phyloP scores from a whole-genome alignment of 192 early-diverging fungal species.

The Physocladia obscura region DNA sequence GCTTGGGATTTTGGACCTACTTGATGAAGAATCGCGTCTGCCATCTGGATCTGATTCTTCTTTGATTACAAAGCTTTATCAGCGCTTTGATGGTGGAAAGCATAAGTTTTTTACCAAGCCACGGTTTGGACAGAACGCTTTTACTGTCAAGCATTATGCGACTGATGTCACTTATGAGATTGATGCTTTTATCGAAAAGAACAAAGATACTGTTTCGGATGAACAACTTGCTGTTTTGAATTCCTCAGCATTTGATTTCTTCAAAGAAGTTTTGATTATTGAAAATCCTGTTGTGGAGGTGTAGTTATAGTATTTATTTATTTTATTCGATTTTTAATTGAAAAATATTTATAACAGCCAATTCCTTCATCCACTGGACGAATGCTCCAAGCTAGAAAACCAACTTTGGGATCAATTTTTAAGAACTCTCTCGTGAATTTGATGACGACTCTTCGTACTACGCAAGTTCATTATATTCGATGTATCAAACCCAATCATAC shows the following conservation, averaged over 20 bases:
- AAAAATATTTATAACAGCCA: neutral
- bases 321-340: constrained; percentile 5
- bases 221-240: constrained; percentile 82
- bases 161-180: constrained; percentile 92
- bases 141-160: constrained; percentile 98
- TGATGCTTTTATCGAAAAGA: constrained; percentile 96
- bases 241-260: constrained; percentile 73
- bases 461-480: constrained; percentile 95
- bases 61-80: constrained; percentile 88
- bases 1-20: constrained; percentile 87
- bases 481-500: constrained; percentile 98
- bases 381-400: constrained; percentile 66
- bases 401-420: constrained; percentile 96
- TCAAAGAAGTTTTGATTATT: constrained; percentile 75
- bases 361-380: constrained; percentile 15
- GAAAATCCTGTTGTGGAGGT: constrained; percentile 43
- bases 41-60: constrained; percentile 84
- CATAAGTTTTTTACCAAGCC: constrained; percentile 85
- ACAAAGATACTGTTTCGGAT: constrained; percentile 95
- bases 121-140: constrained; percentile 81
- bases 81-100: constrained; percentile 69
- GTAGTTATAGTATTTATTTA: neutral
- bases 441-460: constrained; percentile 92
- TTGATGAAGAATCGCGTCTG: constrained; percentile 90
- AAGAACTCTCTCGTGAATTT: constrained; percentile 87